phyloP scores from a whole-genome alignment of 106 monocot species.

The Amphibolis antarctica region DNA sequence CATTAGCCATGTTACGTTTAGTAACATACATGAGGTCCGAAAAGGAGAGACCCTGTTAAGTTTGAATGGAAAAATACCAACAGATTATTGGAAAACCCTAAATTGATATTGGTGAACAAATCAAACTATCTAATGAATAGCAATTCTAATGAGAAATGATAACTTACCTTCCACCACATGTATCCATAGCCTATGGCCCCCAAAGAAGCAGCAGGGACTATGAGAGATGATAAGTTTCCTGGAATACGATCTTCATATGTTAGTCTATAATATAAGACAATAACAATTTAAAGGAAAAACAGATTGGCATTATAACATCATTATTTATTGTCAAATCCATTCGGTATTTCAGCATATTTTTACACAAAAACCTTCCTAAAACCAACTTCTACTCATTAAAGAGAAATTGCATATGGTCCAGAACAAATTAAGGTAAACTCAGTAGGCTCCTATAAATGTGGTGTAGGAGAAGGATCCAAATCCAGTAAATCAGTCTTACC shows the following conservation, averaged over 20 bases:
- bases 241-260: conserved; percentile 3
- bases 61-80: neutral
- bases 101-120: neutral
- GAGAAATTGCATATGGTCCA: too few species aligned
- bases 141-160: neutral
- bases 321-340: neutral
- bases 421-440: too few species aligned
- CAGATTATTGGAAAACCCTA: neutral
- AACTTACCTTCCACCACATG: conserved; percentile 94
- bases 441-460: too few species aligned
- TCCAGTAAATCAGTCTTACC: too few species aligned
- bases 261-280: neutral
- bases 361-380: too few species aligned
- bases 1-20: conserved; percentile 82
- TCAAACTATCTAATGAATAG: neutral
- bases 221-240: conserved; percentile 53
- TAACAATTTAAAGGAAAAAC: neutral
- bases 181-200: conserved; percentile 78
- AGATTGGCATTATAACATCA: neutral
- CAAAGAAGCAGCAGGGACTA: conserved; percentile 66
- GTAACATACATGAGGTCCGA: conserved; percentile 95
- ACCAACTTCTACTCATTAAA: too few species aligned
- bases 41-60: conserved; percentile 55
- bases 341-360: too few species aligned
- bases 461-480: too few species aligned